Conservation (phyloP, 768 basidiomycete species). For the Cystobasidium onofrii region DNA sequence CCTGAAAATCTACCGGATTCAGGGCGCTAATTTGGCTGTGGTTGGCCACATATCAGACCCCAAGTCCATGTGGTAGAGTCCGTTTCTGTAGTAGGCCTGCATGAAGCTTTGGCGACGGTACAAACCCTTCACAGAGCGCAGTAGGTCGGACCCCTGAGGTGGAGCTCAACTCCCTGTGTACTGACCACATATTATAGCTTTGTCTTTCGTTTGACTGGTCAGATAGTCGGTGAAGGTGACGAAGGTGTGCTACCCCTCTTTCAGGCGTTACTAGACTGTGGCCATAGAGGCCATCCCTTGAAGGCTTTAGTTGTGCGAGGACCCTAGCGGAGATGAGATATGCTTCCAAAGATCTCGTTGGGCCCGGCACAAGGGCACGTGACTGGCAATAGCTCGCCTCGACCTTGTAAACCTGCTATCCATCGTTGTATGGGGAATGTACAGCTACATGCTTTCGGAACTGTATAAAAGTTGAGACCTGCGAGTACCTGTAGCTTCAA, state of each 20-base stretch:
- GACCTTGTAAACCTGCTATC: no score
- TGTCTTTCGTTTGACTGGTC: background rate
- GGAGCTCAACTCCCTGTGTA: background rate
- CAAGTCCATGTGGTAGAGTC: background rate
- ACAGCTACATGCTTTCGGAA: no score
- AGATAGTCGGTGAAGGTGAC: background rate
- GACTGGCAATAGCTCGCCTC: no score
- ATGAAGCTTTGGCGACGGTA: background rate
- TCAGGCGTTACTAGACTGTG: conserved; percentile 2
- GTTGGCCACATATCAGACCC: background rate
- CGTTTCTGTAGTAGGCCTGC: background rate
- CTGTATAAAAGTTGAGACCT: no score
- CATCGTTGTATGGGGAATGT: no score
- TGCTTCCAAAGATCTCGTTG: no score
- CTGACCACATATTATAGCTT: background rate
- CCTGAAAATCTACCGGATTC: background rate
- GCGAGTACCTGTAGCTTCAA: no score
- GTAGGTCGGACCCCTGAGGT: background rate
- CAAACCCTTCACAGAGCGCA: conserved; percentile 1
- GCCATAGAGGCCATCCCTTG: background rate
- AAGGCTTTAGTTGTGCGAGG: no score
- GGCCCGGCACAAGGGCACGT: no score
- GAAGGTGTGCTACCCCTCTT: background rate
- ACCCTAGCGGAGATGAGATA: no score
- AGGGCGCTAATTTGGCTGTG: background rate